Evolutionary conservation across 768 basidiomycete genomes (phyloP).

Genomic region (Podaxis sp.): DNA sequence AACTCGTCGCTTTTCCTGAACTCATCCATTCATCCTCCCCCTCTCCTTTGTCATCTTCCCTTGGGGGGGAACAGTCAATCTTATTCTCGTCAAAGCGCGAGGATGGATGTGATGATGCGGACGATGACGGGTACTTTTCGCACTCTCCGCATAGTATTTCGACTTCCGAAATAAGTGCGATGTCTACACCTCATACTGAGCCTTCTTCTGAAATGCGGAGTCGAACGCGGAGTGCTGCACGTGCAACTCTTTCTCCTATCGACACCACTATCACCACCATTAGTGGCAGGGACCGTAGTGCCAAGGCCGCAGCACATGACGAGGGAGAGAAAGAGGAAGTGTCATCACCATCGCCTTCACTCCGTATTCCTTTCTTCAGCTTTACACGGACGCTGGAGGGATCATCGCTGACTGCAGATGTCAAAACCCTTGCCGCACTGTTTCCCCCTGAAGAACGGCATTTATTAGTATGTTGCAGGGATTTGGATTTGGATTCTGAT

Average conservation of each 20-base stretch:
- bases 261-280: not conserved
- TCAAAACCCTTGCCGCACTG: constrained; percentile 57
- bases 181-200: constrained; percentile 42
- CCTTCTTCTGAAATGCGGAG: constrained; percentile 18
- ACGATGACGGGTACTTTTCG: constrained; percentile 59
- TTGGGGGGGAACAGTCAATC: constrained; percentile 3
- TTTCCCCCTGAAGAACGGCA: constrained; percentile 71
- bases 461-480: constrained; percentile 70
- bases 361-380: constrained; percentile 68
- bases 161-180: constrained; percentile 27
- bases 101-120: constrained; percentile 19
- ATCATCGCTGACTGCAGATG: constrained; percentile 72
- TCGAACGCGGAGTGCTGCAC: too few relatives aligned
- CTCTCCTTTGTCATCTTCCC: constrained; percentile 9
- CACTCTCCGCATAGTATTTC: constrained; percentile 46
- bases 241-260: constrained; percentile 1
- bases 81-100: not conserved
- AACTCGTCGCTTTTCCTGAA: constrained; percentile 73
- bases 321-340: not conserved
- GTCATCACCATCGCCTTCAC: constrained; percentile 10
- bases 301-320: not conserved
- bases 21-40: constrained; percentile 41
- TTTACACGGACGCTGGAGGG: constrained; percentile 76
- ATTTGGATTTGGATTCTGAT: constrained; percentile 49
- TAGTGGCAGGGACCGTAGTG: not conserved